Percentiles rank a stretch among this genome's conserved stretches.
Conservation (phyloP, 1,284 basidiomycete genomes). For the Sporisorium reilianum region DNA sequence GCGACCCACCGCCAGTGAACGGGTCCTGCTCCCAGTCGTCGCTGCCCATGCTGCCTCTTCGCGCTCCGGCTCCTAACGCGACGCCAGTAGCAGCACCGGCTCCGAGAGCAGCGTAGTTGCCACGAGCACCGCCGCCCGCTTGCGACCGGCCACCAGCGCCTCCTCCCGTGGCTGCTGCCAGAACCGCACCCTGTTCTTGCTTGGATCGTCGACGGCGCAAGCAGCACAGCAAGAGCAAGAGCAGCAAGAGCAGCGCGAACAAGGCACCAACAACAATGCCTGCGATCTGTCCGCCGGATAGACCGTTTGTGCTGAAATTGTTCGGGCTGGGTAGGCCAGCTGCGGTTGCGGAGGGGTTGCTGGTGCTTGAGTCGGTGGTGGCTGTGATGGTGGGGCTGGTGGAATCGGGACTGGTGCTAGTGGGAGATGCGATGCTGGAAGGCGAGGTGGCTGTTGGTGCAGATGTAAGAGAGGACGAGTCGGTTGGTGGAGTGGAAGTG, state of each 20-base stretch:
- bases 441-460: background rate
- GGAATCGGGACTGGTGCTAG: background rate
- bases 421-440: background rate
- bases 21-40: constrained; percentile 59
- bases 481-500: background rate
- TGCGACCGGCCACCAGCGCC: constrained; percentile 17
- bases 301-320: constrained; percentile 2
- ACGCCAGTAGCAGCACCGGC: constrained; percentile 16
- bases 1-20: constrained; percentile 41
- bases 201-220: constrained; percentile 39
- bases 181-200: constrained; percentile 6
- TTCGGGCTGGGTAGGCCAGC: constrained; percentile 17
- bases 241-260: constrained; percentile 42
- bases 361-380: background rate
- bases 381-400: background rate
- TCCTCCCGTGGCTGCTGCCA: constrained; percentile 34
- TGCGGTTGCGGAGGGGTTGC: constrained; percentile 26
- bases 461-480: constrained; percentile 2
- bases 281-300: constrained; percentile 58
- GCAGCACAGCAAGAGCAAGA: constrained; percentile 44
- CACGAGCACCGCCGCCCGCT: constrained; percentile 23
- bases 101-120: constrained; percentile 48
- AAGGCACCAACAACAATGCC: constrained; percentile 56
- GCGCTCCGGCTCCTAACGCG: constrained; percentile 1
- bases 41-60: constrained; percentile 34